Base-by-base conservation (phyloP, 2,329 filamentous ascomycete genomes). In the Zopfia rhizophila region DNA sequence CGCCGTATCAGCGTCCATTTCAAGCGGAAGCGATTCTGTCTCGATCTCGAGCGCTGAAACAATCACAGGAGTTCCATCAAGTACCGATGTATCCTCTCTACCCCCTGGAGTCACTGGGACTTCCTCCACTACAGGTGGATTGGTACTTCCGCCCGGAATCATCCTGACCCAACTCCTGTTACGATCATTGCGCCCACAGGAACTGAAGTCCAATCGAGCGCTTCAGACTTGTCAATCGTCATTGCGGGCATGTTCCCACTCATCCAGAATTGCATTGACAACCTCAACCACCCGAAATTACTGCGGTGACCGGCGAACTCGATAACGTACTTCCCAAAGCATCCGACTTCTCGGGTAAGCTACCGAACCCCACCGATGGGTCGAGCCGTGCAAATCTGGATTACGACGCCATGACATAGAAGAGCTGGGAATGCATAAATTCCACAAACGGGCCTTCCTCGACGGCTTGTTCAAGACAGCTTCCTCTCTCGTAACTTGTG, bases 381-480 rank as follows among this genome's bases (percentile, higher is more conserved):
- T 41, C 7, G 44, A 47, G 29, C 44, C 44, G 10, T 47, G 44
- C 44, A 40, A 47, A 22, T 31, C 32, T 18, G 17, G 33, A 28
- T 27, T 19, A 22, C 22, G 36, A 14, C 37, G 36, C 16, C 5
- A 24, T 10, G 29, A 16, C 4, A 11, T 19, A 12, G 24, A 38
- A 12, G 36, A n/a, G 23, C 23, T 36, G 18, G n/a, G n/a, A n/a
- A n/a, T n/a, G n/a, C n/a, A n/a, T n/a, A n/a, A n/a, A n/a, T n/a
- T n/a, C n/a, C n/a, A 47, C 16, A 36, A 41, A 30, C 27, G 44
- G 23, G 16, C 28, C 16, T 36, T 47, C 27, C 10, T 47, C 28
- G 44, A 24, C n/a, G 38, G 30, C 19, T 28, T 47, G 18, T 41
- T 47, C 29, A 47, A 47, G 38, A 47, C 44, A 11, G 44, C 30